Evolutionary conservation across 73 alveolate genomes (phyloP), one percentile per base, ranked within the genome.

Genomic region (Paraurostyla sp.): DNA sequence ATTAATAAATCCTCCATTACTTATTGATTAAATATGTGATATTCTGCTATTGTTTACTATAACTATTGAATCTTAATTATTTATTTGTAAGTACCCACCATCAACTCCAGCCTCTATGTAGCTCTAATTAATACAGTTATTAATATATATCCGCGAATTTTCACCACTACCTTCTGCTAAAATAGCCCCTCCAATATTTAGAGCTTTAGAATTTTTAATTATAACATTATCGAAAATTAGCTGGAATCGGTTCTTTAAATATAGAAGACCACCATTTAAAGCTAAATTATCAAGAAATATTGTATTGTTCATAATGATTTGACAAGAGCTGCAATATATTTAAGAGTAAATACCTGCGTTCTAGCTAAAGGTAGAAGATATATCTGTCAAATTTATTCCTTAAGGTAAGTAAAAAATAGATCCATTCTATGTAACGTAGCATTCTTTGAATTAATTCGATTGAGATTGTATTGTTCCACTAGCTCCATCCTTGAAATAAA

Each of bases 401-500:
- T n/a, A 15, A 23, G 87, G 45, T 25, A 73, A 30, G 56, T 73
- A 43, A 48, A 73, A 73, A 9, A 73, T 30, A 48, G 87, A 40
- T 13, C 87, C 87, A 6, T 1, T 48, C 20, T 22, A 9, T 15
- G 87, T 73, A 9, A 43, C 46, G 49, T 73, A 73, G 48, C 87
- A 73, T 73, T 45, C 1, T 6, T 23, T 45, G 29, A 45, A 73
- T 0, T n/a, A 13, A 30, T 73, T 73, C 33, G 16, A 4, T 1
- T 6, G 9, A 16, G 87, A 48, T 2, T 43, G 0, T 3, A 73
- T 30, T 23, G 71, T 73, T 1, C 87, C 87, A 23, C 3, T 7
- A 2, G 48, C 45, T 4, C 87, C 71, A 20, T 29, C 36, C 15
- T 48, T n/a, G 25, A 73, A 11, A 7, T 73, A 73, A 30, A 73